Conservation (phyloP, 805 yeast species). For the Jamesozyma hellenica region DNA sequence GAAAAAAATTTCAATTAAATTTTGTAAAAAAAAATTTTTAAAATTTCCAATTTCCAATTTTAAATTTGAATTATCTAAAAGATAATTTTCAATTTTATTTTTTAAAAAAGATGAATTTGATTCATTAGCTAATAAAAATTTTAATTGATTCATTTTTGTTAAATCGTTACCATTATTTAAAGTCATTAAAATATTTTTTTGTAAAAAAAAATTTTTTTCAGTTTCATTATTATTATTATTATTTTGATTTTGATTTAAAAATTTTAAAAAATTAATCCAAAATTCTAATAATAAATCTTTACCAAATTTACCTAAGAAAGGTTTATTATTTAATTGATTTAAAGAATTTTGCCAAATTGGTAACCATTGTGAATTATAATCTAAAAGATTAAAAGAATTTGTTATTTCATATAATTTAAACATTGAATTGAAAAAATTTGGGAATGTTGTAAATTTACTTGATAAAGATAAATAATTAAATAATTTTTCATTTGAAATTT, state of each 20-base stretch:
- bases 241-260: constrained; percentile 11
- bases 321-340: constrained; percentile 20
- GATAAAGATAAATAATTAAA: constrained; percentile 42
- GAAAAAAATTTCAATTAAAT: constrained; percentile 8
- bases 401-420: constrained; percentile 14
- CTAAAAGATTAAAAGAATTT: constrained; percentile 9
- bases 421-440: constrained; percentile 36
- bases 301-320: constrained; percentile 27
- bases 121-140: constrained; percentile 12
- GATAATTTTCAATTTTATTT: constrained; percentile 4
- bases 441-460: constrained; percentile 42
- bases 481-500: constrained; percentile 37
- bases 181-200: constrained; percentile 11
- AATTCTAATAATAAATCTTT: constrained; percentile 25
- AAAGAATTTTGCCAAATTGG: constrained; percentile 25
- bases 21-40: constrained; percentile 6
- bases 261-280: constrained; percentile 21
- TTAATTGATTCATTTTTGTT: constrained; percentile 12
- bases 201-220: no score
- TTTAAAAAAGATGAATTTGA: constrained; percentile 11
- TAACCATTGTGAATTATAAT: constrained; percentile 16
- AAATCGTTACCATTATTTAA: constrained; percentile 12
- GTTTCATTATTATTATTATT: constrained; percentile 1
- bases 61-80: constrained; percentile 4
- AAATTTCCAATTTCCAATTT: no score